These are phyloP conservation scores for Hypomyces perniciosus DNA, from an alignment of 2,329 filamentous ascomycete species.

Conservation along the genomic window DNA sequence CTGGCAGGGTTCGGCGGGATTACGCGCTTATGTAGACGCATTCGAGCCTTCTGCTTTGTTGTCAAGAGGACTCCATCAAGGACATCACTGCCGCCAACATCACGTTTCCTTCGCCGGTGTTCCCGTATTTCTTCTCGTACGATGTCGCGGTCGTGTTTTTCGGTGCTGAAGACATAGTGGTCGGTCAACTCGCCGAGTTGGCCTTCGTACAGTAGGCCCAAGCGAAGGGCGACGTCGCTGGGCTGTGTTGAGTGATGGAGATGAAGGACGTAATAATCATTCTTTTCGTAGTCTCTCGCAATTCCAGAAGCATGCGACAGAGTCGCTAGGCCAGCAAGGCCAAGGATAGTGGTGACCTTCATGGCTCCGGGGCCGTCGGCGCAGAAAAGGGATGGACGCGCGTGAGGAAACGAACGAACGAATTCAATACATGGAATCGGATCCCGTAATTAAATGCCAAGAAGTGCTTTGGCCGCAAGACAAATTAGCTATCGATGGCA, in stretches of 20 bases:
- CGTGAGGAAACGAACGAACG: neutral
- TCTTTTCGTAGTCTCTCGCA: conserved; percentile 65
- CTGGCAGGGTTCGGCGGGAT: conserved; percentile 35
- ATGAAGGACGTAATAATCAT: conserved; percentile 93
- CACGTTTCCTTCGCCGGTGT: conserved; percentile 57
- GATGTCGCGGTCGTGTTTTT: conserved; percentile 54
- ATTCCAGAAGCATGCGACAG: conserved; percentile 44
- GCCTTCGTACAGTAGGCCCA: conserved; percentile 78
- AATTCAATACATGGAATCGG: conserved; percentile 6
- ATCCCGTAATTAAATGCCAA: too few relatives aligned
- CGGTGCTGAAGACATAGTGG: conserved; percentile 81
- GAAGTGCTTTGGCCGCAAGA: too few relatives aligned
- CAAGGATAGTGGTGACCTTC: conserved; percentile 48
- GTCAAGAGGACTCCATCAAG: conserved; percentile 72
- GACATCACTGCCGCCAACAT: conserved; percentile 45
- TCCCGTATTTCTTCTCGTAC: conserved; percentile 49
- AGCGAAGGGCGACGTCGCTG: conserved; percentile 59
- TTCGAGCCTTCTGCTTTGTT: conserved; percentile 61
- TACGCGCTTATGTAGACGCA: conserved; percentile 48
- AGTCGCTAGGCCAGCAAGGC: conserved; percentile 46
- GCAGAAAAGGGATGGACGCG: conserved; percentile 9
- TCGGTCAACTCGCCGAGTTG: conserved; percentile 68
- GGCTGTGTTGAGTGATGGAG: conserved; percentile 63
- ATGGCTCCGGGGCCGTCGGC: conserved; percentile 28
- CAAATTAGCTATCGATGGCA: too few relatives aligned